phyloP scores from a whole-genome alignment of 2,329 filamentous ascomycete species.

The Penicillium sp. region DNA sequence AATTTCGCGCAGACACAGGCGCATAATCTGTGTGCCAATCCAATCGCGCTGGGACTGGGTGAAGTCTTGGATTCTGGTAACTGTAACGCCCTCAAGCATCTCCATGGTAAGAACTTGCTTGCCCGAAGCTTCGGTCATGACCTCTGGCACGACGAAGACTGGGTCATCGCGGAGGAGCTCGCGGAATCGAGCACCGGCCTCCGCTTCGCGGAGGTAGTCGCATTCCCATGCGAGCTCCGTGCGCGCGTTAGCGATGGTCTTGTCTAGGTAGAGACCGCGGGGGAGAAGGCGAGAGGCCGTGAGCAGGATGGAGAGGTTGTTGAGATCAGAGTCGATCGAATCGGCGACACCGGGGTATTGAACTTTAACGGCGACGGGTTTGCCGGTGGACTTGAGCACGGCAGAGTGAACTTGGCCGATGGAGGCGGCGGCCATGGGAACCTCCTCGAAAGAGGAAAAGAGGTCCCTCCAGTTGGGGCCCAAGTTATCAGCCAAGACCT shows the following conservation, averaged over 20 bases:
- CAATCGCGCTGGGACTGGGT: constrained; percentile 86
- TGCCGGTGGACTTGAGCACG: constrained; percentile 72
- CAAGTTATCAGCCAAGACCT: constrained; percentile 77
- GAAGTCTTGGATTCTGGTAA: constrained; percentile 78
- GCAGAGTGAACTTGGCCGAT: constrained; percentile 96
- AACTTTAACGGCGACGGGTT: constrained; percentile 88
- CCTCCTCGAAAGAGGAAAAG: constrained; percentile 84
- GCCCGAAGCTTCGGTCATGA: constrained; percentile 79
- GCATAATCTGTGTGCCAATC: constrained; percentile 93
- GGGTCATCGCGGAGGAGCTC: constrained; percentile 76
- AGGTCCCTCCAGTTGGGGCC: constrained; percentile 83
- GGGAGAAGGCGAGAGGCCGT: constrained; percentile 89
- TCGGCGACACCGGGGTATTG: constrained; percentile 96
- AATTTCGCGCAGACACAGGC: constrained; percentile 90
- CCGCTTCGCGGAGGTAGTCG: constrained; percentile 88
- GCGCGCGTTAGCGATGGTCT: constrained; percentile 94
- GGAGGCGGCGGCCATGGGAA: constrained; percentile 90
- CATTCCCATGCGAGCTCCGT: constrained; percentile 96
- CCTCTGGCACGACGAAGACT: constrained; percentile 77
- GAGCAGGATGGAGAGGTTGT: constrained; percentile 87
- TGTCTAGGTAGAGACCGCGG: constrained; percentile 90
- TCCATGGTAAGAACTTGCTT: constrained; percentile 91
- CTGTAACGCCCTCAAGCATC: constrained; percentile 81
- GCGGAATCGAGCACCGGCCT: constrained; percentile 76
- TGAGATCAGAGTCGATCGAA: constrained; percentile 95